Evolutionary conservation across 2,329 filamentous ascomycete species (phyloP), one percentile per base, ranked within the genome.

Genomic region (Xylaria arbuscula): DNA sequence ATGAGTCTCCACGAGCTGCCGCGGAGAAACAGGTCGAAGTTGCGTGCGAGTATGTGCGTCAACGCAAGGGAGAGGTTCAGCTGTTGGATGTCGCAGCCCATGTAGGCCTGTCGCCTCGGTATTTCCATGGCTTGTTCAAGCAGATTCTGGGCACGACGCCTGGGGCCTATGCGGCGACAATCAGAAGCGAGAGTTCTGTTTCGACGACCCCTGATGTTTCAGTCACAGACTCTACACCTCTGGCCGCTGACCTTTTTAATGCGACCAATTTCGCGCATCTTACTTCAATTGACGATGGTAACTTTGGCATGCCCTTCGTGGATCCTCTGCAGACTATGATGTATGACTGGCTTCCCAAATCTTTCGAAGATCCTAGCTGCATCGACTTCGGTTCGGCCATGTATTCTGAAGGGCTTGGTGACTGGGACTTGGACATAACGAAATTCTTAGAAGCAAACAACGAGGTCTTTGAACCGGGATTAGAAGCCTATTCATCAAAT

Each of bases 61-160:
- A 57, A 62, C 66, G 64, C n/a, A 57, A 47, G 28, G 72, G 68
- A 4, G 66, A 60, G 15, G 64, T 45, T 1, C 68, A 66, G 60
- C 53, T 71, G 11, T 19, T 56, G 3, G 64, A 72, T 1, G 38
- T 71, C 28, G 70, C 70, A 2, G 60, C 56, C 1, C 68, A 68
- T 36, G 72, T 68, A 3, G 70, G 69, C 22, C 11, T 73, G 7
- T 73, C 70, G 13, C 55, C 64, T n/a, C 62, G 71, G 8, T 70
- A 72, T 55, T 64, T 73, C 36, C 71, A 72, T 32, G 66, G 70
- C 38, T 10, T 72, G 19, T 73, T 73, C 62, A 72, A 72, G 62
- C 60, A 66, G 24, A 28, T 69, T 15, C 48, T 67, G 51, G 70
- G 66, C 45, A 55, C 45, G 13, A 72, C 71, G 54, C 71, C 71